phyloP scores from a whole-genome alignment of 2,329 filamentous ascomycete species.

The Leptographium wingfieldii region DNA sequence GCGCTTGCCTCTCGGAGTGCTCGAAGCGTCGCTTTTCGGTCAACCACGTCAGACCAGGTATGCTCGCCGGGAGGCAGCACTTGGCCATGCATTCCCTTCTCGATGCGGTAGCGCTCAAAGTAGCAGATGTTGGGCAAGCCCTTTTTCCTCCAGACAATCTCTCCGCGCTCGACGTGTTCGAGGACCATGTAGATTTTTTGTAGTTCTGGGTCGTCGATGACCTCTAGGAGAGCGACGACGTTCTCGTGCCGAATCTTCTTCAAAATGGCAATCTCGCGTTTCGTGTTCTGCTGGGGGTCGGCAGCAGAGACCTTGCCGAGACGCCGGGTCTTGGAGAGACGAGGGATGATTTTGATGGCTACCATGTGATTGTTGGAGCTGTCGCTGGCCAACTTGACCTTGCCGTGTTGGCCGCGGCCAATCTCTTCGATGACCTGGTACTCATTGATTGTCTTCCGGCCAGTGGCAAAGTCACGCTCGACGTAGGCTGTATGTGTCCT shows the following conservation, averaged over 20 bases:
- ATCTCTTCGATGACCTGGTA: constrained; percentile 97
- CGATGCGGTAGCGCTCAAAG: constrained; percentile 69
- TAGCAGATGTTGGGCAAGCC: constrained; percentile 71
- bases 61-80: constrained; percentile 47
- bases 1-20: constrained; percentile 40
- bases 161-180: constrained; percentile 86
- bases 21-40: constrained; percentile 45
- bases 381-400: constrained; percentile 89
- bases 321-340: constrained; percentile 84
- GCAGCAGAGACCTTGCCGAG: constrained; percentile 66
- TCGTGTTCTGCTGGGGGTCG: constrained; percentile 65
- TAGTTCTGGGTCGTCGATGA: constrained; percentile 90
- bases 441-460: constrained; percentile 92
- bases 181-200: constrained; percentile 98
- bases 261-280: constrained; percentile 92
- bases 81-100: constrained; percentile 54
- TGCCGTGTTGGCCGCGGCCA: constrained; percentile 89
- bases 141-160: constrained; percentile 88
- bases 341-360: constrained; percentile 96
- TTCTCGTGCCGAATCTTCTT: constrained; percentile 98
- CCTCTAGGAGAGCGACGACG: constrained; percentile 86
- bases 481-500: constrained; percentile 85
- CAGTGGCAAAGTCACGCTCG: constrained; percentile 77
- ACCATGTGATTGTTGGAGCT: constrained; percentile 64
- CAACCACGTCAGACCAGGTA: constrained; percentile 44